Evolutionary conservation across 768 basidiomycete species (phyloP), one percentile per base, ranked within the genome.

Genomic region (Rhizopogon vulgaris): DNA sequence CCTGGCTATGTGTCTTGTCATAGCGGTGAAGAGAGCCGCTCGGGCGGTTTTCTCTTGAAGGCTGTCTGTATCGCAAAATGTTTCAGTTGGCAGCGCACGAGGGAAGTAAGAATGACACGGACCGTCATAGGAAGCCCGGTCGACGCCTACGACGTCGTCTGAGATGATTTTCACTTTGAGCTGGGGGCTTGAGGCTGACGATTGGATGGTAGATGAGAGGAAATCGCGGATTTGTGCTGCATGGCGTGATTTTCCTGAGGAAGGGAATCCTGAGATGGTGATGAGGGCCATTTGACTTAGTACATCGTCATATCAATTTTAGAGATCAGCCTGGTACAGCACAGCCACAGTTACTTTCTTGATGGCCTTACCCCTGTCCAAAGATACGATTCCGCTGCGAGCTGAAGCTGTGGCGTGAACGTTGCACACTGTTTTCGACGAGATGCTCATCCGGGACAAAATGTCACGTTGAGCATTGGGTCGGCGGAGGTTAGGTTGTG

Each of bases 11-110:
- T 79, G 76, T 11, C 96, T 77, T 59, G 87, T 90, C 47, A 94
- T 73, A 1, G 90, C 82, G 1, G 93, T 83, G 66, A 95, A 92
- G 18, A 95, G 76, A 10, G 87, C 75, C 4, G 79, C 90, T 27
- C 96, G 78, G 0, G 92, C 92, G 11, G 89, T 83, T 66, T 97
- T 99, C 71, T 99, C 96, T 4, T 84, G 75, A 40, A 76, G 78
- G 57, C 84, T 82, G 57, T 87, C 92, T 94, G 22, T 22, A 22
- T 22, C 22, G 22, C 3, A 22, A 22, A 22, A 22, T 22, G 22
- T 22, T 42, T 52, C 41, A 34, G 39, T 50, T 24, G 32, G 5
- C 18, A 32, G 47, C 54, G 17, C 42, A 22, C 12, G 27, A 27
- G 36, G 45, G 15, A 17, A 22, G 18, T 15, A 48, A 43, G 24